Base-by-base conservation (phyloP, 495 filamentous ascomycete genomes). In the Tuber calosporum region DNA sequence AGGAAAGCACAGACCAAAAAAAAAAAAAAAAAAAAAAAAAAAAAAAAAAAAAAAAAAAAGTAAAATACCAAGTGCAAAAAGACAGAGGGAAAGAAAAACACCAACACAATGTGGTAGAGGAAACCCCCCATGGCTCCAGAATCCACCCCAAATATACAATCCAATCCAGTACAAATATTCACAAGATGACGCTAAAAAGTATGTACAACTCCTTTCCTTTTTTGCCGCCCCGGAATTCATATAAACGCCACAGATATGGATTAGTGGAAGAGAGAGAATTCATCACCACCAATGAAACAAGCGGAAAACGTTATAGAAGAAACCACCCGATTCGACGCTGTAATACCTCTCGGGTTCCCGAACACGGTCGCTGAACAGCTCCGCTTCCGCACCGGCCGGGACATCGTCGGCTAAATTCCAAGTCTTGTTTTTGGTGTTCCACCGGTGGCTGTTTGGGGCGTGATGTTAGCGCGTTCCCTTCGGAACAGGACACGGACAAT, bases 111-210 rank as follows among this genome's bases (percentile, higher is more conserved):
- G 53, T 30, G n/a, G 17, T 62, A 5, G 2, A 26, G 53, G 53
- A 15, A 62, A 30, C 11, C 11, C n/a, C 53, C 53, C 26, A 62
- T 62, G 11, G n/a, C 83, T 79, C 81, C 84, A 82, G 73, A 80
- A 74, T 73, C 78, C 83, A 81, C 77, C 74, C 76, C 77, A 75
- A 69, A 73, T 78, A 79, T 79, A 81, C 72, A 77, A 75, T 71
- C 79, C 79, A 75, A 79, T 74, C 77, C 76, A 34, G n/a, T 76
- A 73, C 79, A 72, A 79, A 78, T 74, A 76, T 72, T 77, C 78
- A 79, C 82, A 71, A 80, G 79, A 78, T 82, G 73, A 69, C 80
- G 66, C 69, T 72, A 82, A 71, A 79, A 76, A 73, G 72, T 62
- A 72, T 71, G 30, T 26, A 70, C 48, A 72, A 72, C 68, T 17